phyloP scores from a whole-genome alignment of 805 yeast species.

The Schizosaccharomyces cryophilus region DNA sequence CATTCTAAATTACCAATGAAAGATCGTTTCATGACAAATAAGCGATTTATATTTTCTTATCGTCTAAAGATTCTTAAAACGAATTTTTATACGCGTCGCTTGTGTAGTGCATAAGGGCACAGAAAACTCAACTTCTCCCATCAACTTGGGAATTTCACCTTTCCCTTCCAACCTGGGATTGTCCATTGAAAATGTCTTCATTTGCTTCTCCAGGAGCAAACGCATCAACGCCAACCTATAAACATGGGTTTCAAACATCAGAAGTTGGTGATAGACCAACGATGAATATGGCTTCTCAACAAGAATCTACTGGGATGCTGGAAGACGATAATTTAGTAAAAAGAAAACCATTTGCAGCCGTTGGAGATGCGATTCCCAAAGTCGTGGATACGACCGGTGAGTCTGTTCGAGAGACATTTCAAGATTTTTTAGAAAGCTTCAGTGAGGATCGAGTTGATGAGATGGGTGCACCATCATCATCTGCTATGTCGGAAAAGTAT shows the following conservation, averaged over 20 bases:
- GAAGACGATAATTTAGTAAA: background rate
- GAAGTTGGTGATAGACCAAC: background rate
- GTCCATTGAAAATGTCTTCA: background rate
- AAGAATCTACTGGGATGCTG: background rate
- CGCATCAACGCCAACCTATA: background rate
- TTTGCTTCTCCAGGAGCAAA: background rate
- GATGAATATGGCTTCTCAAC: background rate
- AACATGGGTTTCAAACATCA: background rate
- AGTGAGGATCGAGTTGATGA: constrained; percentile 18
- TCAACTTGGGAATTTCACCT: too few species aligned
- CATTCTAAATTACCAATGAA: too few species aligned
- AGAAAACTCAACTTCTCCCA: too few species aligned
- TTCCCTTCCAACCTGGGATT: too few species aligned
- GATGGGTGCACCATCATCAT: constrained; percentile 13
- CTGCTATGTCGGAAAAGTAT: constrained; percentile 11
- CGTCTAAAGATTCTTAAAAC: background rate
- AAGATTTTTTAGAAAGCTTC: constrained; percentile 51
- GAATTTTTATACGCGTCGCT: too few species aligned
- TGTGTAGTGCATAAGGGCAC: too few species aligned
- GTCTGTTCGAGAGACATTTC: constrained; percentile 76
- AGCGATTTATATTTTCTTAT: too few species aligned
- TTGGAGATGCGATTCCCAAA: constrained; percentile 36
- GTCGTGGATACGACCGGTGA: constrained; percentile 84
- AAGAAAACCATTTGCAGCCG: background rate
- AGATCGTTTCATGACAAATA: too few species aligned